phyloP scores from a whole-genome alignment of 169 alveolate genomes.

The Eimeria sp. region DNA sequence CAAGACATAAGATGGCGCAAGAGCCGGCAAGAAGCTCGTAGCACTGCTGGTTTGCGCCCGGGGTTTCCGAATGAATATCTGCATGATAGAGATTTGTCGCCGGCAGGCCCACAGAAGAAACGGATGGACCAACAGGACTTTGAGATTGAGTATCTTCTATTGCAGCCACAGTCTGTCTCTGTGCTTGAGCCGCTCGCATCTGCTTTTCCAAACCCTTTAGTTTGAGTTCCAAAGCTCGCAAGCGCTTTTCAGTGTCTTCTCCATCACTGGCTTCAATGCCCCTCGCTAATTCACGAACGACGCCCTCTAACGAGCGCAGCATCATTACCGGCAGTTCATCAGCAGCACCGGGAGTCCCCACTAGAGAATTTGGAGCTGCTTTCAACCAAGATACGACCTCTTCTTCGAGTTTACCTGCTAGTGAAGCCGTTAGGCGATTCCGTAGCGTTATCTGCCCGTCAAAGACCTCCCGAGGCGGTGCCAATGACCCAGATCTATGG shows the following conservation, averaged over 20 bases:
- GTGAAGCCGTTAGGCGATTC: slow-evolving; percentile 21
- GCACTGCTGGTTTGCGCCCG: slow-evolving; percentile 67
- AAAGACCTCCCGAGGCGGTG: neutral
- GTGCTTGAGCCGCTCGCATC: slow-evolving; percentile 35
- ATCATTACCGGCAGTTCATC: slow-evolving; percentile 49
- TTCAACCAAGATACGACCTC: slow-evolving; percentile 7
- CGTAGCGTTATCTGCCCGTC: slow-evolving; percentile 37
- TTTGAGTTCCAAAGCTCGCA: slow-evolving; percentile 28
- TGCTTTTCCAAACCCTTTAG: slow-evolving; percentile 34
- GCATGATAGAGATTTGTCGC: slow-evolving; percentile 16
- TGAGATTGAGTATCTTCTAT: slow-evolving; percentile 26
- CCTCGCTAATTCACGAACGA: slow-evolving; percentile 13
- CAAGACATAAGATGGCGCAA: slow-evolving; percentile 69
- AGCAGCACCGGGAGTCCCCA: slow-evolving; percentile 20
- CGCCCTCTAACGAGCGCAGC: slow-evolving; percentile 49
- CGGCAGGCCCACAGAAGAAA: slow-evolving; percentile 4
- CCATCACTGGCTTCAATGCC: slow-evolving; percentile 3
- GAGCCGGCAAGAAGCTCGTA: slow-evolving; percentile 71
- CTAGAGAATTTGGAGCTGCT: neutral
- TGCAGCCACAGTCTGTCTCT: slow-evolving; percentile 59
- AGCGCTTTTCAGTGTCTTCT: slow-evolving; percentile 13
- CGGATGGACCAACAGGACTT: slow-evolving; percentile 16
- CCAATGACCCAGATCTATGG: neutral
- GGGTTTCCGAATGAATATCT: slow-evolving; percentile 21
- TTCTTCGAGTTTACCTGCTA: slow-evolving; percentile 34